Conservation (phyloP, 2,329 filamentous ascomycete genomes). For the Arthrobotrys iridis region DNA sequence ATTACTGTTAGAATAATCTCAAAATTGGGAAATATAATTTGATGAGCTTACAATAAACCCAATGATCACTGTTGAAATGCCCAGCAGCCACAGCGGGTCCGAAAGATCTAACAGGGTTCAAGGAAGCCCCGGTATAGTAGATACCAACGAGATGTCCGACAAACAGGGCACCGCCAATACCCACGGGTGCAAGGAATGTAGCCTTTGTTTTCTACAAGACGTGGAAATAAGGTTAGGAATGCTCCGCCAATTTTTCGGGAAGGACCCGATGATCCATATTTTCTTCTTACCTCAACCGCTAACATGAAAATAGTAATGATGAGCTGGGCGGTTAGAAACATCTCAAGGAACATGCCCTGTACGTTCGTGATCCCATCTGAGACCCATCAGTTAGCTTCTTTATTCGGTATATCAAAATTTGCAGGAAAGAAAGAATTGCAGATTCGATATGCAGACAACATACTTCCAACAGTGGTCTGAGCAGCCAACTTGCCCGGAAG, state of each 20-base stretch:
- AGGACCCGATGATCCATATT: neutral
- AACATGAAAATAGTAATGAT: conserved; percentile 69
- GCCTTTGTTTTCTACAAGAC: conserved; percentile 60
- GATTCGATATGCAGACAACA: conserved; percentile 5
- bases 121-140: conserved; percentile 64
- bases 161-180: conserved; percentile 77
- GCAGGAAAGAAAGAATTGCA: neutral
- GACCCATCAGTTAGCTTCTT: neutral
- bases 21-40: neutral
- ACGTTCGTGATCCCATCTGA: conserved; percentile 32
- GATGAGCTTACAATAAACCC: conserved; percentile 51
- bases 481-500: conserved; percentile 70
- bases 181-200: conserved; percentile 76
- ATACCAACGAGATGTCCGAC: conserved; percentile 66
- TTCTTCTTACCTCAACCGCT: conserved; percentile 47
- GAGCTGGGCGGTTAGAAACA: conserved; percentile 72
- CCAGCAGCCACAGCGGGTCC: conserved; percentile 63
- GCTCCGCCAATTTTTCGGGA: neutral
- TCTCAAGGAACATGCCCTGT: conserved; percentile 72
- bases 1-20: neutral
- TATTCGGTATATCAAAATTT: neutral
- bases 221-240: conserved; percentile 49
- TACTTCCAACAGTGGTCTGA: conserved; percentile 67
- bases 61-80: conserved; percentile 44
- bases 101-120: conserved; percentile 67